A percentile compares a stretch with the other conserved stretches of the same genome.
These are phyloP conservation scores for Backusella tarrabulga DNA, from an alignment of 192 early-diverging fungal genomes.

Conservation along the genomic window DNA sequence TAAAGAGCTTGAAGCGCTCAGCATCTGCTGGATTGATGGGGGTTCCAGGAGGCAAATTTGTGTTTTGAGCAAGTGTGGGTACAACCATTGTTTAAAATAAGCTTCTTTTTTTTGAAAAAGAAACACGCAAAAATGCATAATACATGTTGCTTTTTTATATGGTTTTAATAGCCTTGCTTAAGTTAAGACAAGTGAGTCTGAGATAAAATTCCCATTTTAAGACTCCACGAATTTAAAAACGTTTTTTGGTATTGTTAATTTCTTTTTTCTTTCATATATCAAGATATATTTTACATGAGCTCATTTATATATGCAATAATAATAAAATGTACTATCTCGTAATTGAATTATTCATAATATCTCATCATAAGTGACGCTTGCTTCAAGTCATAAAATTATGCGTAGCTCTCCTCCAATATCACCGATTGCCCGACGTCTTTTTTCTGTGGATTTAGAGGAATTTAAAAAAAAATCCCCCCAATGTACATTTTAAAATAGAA, in stretches of 20 bases:
- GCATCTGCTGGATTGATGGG: slow-evolving; percentile 9
- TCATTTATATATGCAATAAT: not conserved
- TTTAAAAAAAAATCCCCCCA: not conserved
- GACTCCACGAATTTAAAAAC: not conserved
- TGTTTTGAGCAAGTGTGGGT: not conserved
- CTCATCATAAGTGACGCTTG: not conserved
- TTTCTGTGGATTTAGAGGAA: not conserved
- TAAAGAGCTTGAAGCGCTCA: slow-evolving; percentile 49
- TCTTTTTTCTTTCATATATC: not conserved
- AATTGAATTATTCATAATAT: not conserved
- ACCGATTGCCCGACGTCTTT: not conserved
- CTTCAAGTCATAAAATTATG: not conserved
- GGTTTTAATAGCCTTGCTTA: not conserved
- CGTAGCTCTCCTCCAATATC: not conserved
- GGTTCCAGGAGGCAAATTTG: not conserved
- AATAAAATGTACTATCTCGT: not conserved
- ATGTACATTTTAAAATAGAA: not conserved
- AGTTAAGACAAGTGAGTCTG: not conserved
- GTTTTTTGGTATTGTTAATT: not conserved
- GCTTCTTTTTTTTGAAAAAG: not conserved
- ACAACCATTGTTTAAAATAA: slow-evolving; percentile 1
- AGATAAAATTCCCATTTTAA: not conserved
- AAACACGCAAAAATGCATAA: not conserved
- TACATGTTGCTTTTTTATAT: not conserved
- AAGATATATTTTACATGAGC: not conserved